These are phyloP conservation scores for Podaxis sp. DNA, from an alignment of 768 basidiomycete genomes.

Conservation along the genomic window DNA sequence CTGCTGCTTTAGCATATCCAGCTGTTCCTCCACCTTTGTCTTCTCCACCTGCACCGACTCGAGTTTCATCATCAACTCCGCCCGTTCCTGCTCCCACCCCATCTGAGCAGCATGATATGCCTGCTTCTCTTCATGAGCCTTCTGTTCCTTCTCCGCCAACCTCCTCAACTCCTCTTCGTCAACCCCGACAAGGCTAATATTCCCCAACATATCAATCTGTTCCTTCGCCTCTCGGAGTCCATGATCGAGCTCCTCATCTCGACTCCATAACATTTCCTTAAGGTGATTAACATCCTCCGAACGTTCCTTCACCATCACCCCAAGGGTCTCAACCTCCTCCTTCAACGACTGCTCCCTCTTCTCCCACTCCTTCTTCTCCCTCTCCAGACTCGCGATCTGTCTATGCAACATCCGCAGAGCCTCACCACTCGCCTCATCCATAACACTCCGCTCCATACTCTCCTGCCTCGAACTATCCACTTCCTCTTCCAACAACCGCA, in stretches of 20 bases:
- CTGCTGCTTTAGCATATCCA: constrained; percentile 38
- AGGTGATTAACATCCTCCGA: constrained; percentile 43
- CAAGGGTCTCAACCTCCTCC: constrained; percentile 48
- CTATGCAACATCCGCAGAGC: constrained; percentile 78
- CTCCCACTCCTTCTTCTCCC: constrained; percentile 53
- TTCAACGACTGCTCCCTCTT: constrained; percentile 39
- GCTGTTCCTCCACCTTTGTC: constrained; percentile 38
- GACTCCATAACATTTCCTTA: constrained; percentile 40
- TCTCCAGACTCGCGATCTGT: constrained; percentile 74
- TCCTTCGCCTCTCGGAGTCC: constrained; percentile 56
- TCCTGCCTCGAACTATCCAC: constrained; percentile 83
- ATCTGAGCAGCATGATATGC: constrained; percentile 38
- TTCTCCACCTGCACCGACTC: constrained; percentile 45
- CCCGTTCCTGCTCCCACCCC: constrained; percentile 51
- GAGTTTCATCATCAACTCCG: constrained; percentile 39
- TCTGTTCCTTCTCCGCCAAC: constrained; percentile 40
- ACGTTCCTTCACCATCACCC: constrained; percentile 44
- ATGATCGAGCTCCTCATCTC: constrained; percentile 54
- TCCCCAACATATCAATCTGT: constrained; percentile 58
- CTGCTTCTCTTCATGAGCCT: constrained; percentile 38
- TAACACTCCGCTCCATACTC: constrained; percentile 77
- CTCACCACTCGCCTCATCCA: constrained; percentile 79
- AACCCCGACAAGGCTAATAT: constrained; percentile 38
- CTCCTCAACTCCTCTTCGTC: constrained; percentile 44
- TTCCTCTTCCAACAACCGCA: constrained; percentile 75